Base-by-base conservation (phyloP, 78 protist genomes). In the Dictyostelium citrinum region DNA sequence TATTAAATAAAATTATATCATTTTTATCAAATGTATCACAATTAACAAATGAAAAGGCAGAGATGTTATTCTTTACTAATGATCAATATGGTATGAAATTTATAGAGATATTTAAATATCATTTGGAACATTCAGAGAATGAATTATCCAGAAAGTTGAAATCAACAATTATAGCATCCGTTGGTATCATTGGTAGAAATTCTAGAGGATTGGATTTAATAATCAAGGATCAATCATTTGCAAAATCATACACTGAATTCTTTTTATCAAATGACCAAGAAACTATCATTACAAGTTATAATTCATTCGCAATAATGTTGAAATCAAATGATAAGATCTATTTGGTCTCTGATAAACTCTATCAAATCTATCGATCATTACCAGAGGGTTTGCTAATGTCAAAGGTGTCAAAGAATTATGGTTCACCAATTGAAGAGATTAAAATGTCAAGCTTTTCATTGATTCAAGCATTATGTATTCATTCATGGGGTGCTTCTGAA, bases 401-500 rank as follows among this genome's bases (percentile, higher is more conserved):
- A 17, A 80, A 43, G 22, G 0, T 80, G 2, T 6, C 61, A 35
- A 80, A 80, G 72, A 80, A 80, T 55, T 55, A 45, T 6, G 5
- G 33, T 2, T 78, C 84, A 14, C 93, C 93, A 27, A 67, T 72
- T 5, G 93, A 78, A 2, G 93, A 88, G 0, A 77, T 88, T 1
- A 88, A 78, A 46, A 67, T n/a, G 10, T 31, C 93, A 27, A 67
- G 51, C 2, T 49, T 78, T 5, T 31, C 31, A 1, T 20, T 78
- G 1, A 27, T 78, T 14, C 67, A 72, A 24, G 27, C 86, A 31
- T 58, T 88, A 7, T 88, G 74, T 22, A 29, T 88, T 29, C 93
- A 88, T 46, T 24, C 41, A 24, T 88, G 93, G 93, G 93, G 93
- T 68, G 78, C 78, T 20, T 24, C 16, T 2, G 55, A 68, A 17